Evolutionary conservation across 2,329 filamentous ascomycete species (phyloP).

Genomic region (Monosporascus sp.): DNA sequence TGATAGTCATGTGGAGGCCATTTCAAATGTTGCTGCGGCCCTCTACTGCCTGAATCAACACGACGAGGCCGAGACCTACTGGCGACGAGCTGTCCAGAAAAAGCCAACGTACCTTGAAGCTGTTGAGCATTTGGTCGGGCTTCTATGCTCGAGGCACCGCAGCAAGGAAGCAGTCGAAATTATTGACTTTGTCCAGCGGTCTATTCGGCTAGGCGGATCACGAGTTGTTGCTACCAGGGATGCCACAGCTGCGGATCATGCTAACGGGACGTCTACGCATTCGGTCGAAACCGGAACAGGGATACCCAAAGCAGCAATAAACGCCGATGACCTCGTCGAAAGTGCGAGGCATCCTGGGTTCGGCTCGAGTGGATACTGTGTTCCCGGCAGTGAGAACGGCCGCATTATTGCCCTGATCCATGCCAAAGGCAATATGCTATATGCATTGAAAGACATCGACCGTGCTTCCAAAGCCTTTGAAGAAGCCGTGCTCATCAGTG

Average conservation of each 20-base stretch:
- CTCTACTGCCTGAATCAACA: slow-evolving; percentile 77
- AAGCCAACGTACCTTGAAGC: slow-evolving; percentile 90
- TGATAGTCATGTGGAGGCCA: slow-evolving; percentile 78
- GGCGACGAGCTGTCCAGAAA: slow-evolving; percentile 76
- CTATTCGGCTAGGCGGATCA: slow-evolving; percentile 49
- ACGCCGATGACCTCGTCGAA: slow-evolving; percentile 5
- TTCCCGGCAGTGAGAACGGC: slow-evolving; percentile 84
- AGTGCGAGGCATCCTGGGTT: slow-evolving; percentile 42
- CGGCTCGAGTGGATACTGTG: slow-evolving; percentile 76
- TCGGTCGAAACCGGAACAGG: not conserved
- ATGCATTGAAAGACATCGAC: slow-evolving; percentile 76
- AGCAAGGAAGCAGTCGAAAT: slow-evolving; percentile 80
- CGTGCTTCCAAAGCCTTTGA: slow-evolving; percentile 86
- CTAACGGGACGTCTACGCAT: not conserved
- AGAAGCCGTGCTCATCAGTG: slow-evolving; percentile 85
- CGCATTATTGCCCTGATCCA: slow-evolving; percentile 90
- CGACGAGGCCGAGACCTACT: slow-evolving; percentile 79
- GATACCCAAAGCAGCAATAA: slow-evolving; percentile 6
- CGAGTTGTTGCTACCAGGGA: not conserved
- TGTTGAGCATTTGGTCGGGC: slow-evolving; percentile 85
- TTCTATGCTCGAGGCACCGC: slow-evolving; percentile 76
- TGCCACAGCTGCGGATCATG: not conserved
- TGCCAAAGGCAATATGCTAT: slow-evolving; percentile 98
- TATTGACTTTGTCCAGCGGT: slow-evolving; percentile 77
- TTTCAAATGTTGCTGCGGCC: slow-evolving; percentile 88